These are phyloP conservation scores for Galeopsis tetrahit DNA, from an alignment of 257 asterid species.

Conservation along the genomic window DNA sequence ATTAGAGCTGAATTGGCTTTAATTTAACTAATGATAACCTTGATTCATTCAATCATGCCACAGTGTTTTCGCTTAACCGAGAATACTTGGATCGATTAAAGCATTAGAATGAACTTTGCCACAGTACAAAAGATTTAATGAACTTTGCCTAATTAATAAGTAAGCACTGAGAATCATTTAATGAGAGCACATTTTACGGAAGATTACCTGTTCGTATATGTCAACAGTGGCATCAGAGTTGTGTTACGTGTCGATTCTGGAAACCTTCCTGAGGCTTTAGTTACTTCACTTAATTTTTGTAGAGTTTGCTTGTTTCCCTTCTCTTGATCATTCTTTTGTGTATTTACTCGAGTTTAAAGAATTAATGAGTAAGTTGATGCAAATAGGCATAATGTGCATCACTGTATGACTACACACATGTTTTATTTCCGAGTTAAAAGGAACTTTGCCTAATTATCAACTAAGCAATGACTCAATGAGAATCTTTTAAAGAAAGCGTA, in stretches of 20 bases:
- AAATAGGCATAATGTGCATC: not conserved
- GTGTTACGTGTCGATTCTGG: not conserved
- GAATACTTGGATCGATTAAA: conserved; percentile 5
- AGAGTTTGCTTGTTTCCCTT: not conserved
- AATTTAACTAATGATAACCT: not conserved
- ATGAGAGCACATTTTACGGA: not conserved
- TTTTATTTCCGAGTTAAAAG: not conserved
- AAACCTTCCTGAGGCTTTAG: not conserved
- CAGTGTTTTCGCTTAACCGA: not conserved
- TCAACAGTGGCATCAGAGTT: not conserved
- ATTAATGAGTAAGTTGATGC: not conserved
- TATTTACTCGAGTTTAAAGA: not conserved
- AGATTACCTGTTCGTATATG: not conserved
- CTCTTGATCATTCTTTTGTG: not conserved
- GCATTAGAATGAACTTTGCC: not conserved
- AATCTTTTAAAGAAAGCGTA: not conserved
- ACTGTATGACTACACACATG: not conserved
- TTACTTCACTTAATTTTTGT: conserved; percentile 6
- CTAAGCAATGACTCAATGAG: not conserved
- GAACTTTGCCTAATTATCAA: no score
- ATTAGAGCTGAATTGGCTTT: conserved; percentile 2
- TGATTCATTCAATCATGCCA: not conserved
- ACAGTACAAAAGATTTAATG: not conserved
- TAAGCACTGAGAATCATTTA: not conserved
- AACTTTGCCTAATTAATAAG: conserved; percentile 2